phyloP scores from a whole-genome alignment of 768 basidiomycete genomes.

The Albatrellus ellisii region DNA sequence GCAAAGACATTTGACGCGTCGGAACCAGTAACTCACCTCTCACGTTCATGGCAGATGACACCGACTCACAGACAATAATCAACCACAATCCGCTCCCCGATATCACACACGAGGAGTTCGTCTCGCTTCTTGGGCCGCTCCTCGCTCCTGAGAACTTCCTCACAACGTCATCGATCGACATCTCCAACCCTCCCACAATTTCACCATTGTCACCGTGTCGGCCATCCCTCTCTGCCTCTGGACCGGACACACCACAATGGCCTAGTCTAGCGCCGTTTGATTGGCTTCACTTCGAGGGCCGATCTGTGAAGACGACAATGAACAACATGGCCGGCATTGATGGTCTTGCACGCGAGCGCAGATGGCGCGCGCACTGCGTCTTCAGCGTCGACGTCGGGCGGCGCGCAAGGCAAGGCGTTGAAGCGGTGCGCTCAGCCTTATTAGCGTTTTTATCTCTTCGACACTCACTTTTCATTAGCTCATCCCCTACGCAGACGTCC shows the following conservation, averaged over 20 bases:
- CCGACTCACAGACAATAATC: conserved; percentile 52
- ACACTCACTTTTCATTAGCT: conserved; percentile 30
- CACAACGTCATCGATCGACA: conserved; percentile 20
- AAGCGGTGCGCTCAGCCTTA: conserved; percentile 43
- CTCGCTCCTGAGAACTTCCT: conserved; percentile 71
- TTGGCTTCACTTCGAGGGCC: conserved; percentile 79
- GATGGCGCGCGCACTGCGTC: conserved; percentile 73
- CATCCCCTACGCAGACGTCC: conserved; percentile 68
- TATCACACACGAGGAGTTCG: conserved; percentile 78
- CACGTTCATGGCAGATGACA: conserved; percentile 29
- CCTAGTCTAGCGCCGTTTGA: conserved; percentile 53
- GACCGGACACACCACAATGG: conserved; percentile 15
- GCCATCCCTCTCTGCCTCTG: conserved; percentile 15
- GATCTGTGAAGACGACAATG: conserved; percentile 67
- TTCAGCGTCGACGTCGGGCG: conserved; percentile 73
- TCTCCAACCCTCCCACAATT: conserved; percentile 10
- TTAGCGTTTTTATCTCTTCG: not conserved
- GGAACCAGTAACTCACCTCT: not conserved
- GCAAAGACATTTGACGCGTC: too few relatives aligned
- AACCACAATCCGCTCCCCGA: conserved; percentile 85
- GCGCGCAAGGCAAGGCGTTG: conserved; percentile 61
- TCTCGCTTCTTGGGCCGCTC: conserved; percentile 65
- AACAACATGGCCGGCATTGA: conserved; percentile 71
- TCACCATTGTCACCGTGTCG: conserved; percentile 12
- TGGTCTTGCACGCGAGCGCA: conserved; percentile 69